These are phyloP conservation scores for Austroboletus niveus DNA, from an alignment of 1,284 basidiomycete genomes.

Conservation along the genomic window DNA sequence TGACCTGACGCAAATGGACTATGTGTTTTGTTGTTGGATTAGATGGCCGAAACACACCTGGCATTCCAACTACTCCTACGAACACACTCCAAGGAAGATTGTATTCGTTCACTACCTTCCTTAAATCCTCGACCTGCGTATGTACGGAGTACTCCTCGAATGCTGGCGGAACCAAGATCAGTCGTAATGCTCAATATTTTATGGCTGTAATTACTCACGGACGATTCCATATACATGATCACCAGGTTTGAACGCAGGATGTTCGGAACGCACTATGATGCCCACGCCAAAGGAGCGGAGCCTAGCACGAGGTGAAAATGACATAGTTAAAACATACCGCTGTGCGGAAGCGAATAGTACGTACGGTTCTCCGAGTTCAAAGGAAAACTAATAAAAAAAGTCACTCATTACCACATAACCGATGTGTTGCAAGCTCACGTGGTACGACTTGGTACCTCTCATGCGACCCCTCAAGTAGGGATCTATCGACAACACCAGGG, in stretches of 20 bases:
- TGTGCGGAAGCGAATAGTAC: background rate
- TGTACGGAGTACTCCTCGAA: conserved; percentile 21
- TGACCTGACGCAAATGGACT: conserved; percentile 2
- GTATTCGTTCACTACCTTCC: conserved; percentile 17
- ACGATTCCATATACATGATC: conserved; percentile 13
- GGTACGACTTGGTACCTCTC: background rate
- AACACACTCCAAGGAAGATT: conserved; percentile 18
- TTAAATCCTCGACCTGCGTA: background rate
- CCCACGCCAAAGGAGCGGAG: conserved; percentile 4
- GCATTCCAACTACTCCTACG: conserved; percentile 12
- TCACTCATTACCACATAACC: conserved; percentile 5
- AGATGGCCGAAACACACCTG: conserved; percentile 2
- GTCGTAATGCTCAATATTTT: background rate
- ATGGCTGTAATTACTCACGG: conserved; percentile 8
- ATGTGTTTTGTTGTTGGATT: no score
- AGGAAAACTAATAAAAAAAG: background rate
- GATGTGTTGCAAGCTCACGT: background rate
- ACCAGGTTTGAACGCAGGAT: conserved; percentile 12
- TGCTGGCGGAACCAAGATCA: conserved; percentile 3
- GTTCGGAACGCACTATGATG: conserved; percentile 18
- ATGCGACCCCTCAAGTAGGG: conserved; percentile 7
- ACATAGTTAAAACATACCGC: background rate
- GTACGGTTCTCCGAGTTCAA: conserved; percentile 12
- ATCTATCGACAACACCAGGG: conserved; percentile 13
- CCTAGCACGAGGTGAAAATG: background rate